Conservation (phyloP, 495 filamentous ascomycete genomes). For the Terfezia boudieri region DNA sequence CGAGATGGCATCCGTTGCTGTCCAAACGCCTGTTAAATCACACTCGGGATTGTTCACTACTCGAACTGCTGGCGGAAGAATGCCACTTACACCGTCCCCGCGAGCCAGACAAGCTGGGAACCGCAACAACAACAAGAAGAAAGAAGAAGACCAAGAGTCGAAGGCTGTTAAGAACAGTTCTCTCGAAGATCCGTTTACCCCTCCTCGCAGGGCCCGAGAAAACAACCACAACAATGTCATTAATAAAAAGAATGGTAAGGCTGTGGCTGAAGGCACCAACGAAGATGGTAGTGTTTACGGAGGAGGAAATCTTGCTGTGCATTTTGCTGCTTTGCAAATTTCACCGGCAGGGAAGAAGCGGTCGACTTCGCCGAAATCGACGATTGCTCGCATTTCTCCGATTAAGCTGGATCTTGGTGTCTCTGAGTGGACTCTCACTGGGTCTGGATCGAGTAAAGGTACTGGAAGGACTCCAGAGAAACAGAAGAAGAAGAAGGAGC, state of each 20-base stretch:
- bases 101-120: slow-evolving; percentile 27
- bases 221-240: too few relatives aligned
- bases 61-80: slow-evolving; percentile 79
- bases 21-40: slow-evolving; percentile 84
- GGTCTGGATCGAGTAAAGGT: slow-evolving; percentile 39
- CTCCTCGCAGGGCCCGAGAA: slow-evolving; percentile 26
- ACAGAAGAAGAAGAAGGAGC: not conserved
- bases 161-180: slow-evolving; percentile 26
- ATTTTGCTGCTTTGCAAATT: slow-evolving; percentile 36
- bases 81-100: slow-evolving; percentile 85
- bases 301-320: slow-evolving; percentile 45
- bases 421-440: slow-evolving; percentile 76
- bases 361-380: slow-evolving; percentile 20
- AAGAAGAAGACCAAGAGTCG: not conserved
- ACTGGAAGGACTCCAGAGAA: not conserved
- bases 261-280: slow-evolving; percentile 23
- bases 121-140: not conserved
- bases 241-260: slow-evolving; percentile 24
- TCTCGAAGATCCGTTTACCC: slow-evolving; percentile 39
- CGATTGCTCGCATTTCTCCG: slow-evolving; percentile 25
- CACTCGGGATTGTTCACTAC: slow-evolving; percentile 80
- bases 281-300: slow-evolving; percentile 39
- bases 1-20: slow-evolving; percentile 62
- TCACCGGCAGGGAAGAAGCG: not conserved
- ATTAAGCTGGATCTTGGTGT: slow-evolving; percentile 75